phyloP scores from a whole-genome alignment of 306 rosid genomes.

The peach (Prunus persica) region Prunus_persica_NCBIv2 NC_034016.1:18005501-18006000 shows the following conservation, averaged over 20 bases:
- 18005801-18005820: background rate
- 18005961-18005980: background rate
- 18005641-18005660: background rate
- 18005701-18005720: background rate
- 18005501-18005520: conserved; percentile 1
- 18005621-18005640: background rate
- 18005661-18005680: background rate
- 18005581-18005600: background rate
- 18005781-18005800: no score
- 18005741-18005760: no score
- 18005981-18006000: background rate
- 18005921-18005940: background rate
- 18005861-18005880: background rate
- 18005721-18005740: no score
- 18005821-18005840: background rate
- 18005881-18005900: background rate
- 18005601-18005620: background rate
- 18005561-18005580: background rate
- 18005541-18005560: background rate
- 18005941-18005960: background rate
- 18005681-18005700: background rate
- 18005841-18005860: background rate
- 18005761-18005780: no score
- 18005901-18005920: background rate
- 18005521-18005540: background rate